Evolutionary conservation across 345 rosid genomes (phyloP).

Genomic region (Bruguiera sexangula): DNA sequence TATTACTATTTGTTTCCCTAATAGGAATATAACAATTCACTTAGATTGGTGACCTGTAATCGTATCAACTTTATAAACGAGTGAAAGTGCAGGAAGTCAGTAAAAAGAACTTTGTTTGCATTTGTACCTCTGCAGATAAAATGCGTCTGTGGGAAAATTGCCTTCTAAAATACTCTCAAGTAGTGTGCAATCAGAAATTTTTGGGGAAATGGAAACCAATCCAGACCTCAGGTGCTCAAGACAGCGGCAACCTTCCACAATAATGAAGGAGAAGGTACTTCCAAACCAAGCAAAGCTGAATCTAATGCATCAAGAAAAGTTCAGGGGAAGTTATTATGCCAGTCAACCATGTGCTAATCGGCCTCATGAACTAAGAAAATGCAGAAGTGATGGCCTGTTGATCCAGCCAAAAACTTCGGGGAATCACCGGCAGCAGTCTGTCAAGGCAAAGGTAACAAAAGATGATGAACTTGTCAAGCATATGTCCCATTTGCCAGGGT

Average conservation of each 20-base stretch:
- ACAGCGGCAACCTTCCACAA: slow-evolving; percentile 29
- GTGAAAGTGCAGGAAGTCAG: background rate
- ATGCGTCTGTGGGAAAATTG: slow-evolving; percentile 16
- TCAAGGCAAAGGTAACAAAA: slow-evolving; percentile 29
- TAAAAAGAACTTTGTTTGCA: background rate
- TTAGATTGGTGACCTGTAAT: background rate
- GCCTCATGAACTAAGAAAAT: slow-evolving; percentile 19
- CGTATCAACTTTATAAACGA: background rate
- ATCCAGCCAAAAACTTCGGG: slow-evolving; percentile 31
- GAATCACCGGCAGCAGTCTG: slow-evolving; percentile 21
- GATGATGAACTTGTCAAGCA: slow-evolving; percentile 72
- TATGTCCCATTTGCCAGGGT: slow-evolving; percentile 75
- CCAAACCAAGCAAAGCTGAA: slow-evolving; percentile 23
- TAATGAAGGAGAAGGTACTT: slow-evolving; percentile 35
- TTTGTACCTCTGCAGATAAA: slow-evolving; percentile 10
- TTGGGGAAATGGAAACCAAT: slow-evolving; percentile 33
- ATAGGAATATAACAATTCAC: background rate
- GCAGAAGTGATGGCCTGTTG: slow-evolving; percentile 20
- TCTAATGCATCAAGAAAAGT: slow-evolving; percentile 34
- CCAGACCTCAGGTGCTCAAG: slow-evolving; percentile 32
- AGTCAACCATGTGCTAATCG: slow-evolving; percentile 12
- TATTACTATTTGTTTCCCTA: background rate
- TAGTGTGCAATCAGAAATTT: slow-evolving; percentile 6
- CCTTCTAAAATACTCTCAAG: slow-evolving; percentile 26
- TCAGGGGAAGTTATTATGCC: slow-evolving; percentile 23